A percentile compares a stretch with the other conserved stretches of the same genome.
Conservation (phyloP, 1,284 basidiomycete genomes). For the Tremellales sp. region DNA sequence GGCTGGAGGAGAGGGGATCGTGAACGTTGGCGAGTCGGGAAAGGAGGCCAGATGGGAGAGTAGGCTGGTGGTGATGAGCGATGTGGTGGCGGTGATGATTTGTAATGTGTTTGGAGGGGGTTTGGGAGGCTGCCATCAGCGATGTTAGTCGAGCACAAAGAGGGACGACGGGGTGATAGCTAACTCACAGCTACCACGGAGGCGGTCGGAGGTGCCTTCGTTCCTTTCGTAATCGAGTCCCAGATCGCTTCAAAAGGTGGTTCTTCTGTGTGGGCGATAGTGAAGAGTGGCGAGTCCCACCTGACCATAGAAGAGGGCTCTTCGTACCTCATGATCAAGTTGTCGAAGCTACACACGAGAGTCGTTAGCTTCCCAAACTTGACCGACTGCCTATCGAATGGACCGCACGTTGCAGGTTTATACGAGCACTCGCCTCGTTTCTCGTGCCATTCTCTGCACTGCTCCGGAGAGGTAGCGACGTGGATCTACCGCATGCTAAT, state of each 20-base stretch:
- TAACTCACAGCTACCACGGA: conserved; percentile 70
- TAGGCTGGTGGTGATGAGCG: conserved; percentile 63
- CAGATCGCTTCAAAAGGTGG: conserved; percentile 73
- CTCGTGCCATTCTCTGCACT: conserved; percentile 73
- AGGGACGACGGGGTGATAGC: not conserved
- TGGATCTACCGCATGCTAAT: conserved; percentile 43
- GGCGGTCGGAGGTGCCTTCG: conserved; percentile 79
- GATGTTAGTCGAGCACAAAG: conserved; percentile 4
- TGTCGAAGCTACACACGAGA: conserved; percentile 67
- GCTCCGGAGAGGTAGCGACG: conserved; percentile 71
- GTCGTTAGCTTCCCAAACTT: not conserved
- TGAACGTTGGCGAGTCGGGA: conserved; percentile 53
- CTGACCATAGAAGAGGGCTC: conserved; percentile 95
- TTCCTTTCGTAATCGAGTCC: conserved; percentile 72
- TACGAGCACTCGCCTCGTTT: conserved; percentile 54
- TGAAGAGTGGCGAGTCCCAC: conserved; percentile 95
- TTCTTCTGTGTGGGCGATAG: conserved; percentile 65
- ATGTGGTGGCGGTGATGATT: conserved; percentile 67
- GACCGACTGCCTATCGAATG: not conserved
- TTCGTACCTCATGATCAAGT: conserved; percentile 83
- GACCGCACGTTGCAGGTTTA: conserved; percentile 65
- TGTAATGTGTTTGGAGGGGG: conserved; percentile 78
- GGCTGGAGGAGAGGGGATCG: conserved; percentile 55
- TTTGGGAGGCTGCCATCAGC: conserved; percentile 58
- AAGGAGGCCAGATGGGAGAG: conserved; percentile 57